Conservation (phyloP, 2,329 filamentous ascomycete genomes). For the Rachicladosporium sp. region DNA sequence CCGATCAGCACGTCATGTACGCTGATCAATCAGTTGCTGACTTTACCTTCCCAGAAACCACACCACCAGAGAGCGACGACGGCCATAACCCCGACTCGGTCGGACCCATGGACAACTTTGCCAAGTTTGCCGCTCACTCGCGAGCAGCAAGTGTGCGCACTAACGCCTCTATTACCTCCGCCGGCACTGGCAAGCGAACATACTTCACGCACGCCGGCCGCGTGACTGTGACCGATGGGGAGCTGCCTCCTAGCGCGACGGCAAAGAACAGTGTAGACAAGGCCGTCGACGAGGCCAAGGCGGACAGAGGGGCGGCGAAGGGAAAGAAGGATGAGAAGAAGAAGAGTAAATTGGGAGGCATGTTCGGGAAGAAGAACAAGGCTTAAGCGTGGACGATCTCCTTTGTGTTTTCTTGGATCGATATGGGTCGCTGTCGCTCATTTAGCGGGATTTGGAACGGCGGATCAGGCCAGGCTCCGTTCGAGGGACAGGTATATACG, state of each 20-base stretch:
- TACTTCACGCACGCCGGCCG: constrained; percentile 19
- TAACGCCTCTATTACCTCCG: constrained; percentile 2
- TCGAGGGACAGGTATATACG: too few species aligned
- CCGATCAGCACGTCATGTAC: too few species aligned
- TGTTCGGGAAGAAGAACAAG: constrained; percentile 14
- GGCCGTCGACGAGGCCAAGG: neutral
- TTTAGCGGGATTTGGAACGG: too few species aligned
- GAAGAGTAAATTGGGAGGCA: constrained; percentile 18
- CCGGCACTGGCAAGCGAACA: constrained; percentile 10
- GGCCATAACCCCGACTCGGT: neutral
- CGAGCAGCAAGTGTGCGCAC: neutral
- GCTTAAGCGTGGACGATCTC: neutral
- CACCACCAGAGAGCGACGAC: constrained; percentile 6
- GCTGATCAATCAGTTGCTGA: neutral
- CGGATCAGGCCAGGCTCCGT: too few species aligned
- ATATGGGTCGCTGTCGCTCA: too few species aligned
- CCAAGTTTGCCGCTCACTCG: neutral
- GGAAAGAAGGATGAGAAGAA: constrained; percentile 10
- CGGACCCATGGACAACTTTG: neutral
- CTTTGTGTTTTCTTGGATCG: too few species aligned
- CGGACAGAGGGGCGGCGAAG: neutral
- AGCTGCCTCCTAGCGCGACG: neutral
- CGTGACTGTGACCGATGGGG: constrained; percentile 10
- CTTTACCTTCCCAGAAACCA: constrained; percentile 9
- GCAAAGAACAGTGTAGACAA: neutral